Evolutionary conservation across 257 asterid species (phyloP), one percentile per base, ranked within the genome.

Genomic region (Petunia axillaris): DNA sequence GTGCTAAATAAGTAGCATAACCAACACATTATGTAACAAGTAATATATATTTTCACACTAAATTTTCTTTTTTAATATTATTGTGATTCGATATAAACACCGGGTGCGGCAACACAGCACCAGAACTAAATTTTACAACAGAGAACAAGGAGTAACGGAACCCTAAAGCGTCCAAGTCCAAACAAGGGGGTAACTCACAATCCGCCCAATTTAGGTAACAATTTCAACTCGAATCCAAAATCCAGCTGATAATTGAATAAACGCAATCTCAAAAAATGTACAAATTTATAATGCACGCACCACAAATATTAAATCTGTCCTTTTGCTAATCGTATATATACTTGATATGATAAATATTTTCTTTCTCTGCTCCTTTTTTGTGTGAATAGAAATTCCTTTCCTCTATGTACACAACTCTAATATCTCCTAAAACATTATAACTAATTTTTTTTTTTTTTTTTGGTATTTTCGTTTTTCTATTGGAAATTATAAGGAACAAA

Each of bases 401-500:
- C 3, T 46, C 59, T 1, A 70, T 46, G 76, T 4, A 25, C 11
- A 65, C 76, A 43, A 16, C 39, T 68, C 40, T 52, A 14, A 52
- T 52, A 52, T 52, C 55, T 68, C 16, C 76, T 9, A 53, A 5
- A n/a, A 70, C n/a, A 68, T 9, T 67, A 35, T 41, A n/a, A 67
- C 55, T 15, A 7, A 36, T 40, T 10, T 39, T 4, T 11, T 16
- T 64, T 9, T 8, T 13, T 9, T 6, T 11, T 16, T 54, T 54
- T 0, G 2, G 4, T 60, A 25, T 7, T 8, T 62, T 8, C 3
- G 8, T 43, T 68, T 8, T 0, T n/a, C 73, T 70, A 71, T 48
- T 4, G 77, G 8, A 14, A 71, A 71, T 71, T 41, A 46, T 5
- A 68, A 38, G 88, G 82, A 82, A 71, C 81, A 7, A 64, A 79